phyloP scores from a whole-genome alignment of 2,329 filamentous ascomycete genomes.

The Chrysoporthe austroafricana region DNA sequence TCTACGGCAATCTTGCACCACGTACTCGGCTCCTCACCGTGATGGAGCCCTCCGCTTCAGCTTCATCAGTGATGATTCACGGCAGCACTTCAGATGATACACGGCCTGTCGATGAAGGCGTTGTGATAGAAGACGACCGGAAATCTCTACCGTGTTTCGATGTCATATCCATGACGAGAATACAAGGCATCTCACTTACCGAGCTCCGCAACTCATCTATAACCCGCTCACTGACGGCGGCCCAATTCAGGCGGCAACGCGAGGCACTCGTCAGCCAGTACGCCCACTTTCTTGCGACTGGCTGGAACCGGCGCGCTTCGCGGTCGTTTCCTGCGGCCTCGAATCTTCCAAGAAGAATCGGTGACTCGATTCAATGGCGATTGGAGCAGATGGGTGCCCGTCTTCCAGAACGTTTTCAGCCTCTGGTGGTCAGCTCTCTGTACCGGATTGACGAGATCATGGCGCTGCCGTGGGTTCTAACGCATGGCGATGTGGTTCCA shows the following conservation, averaged over 20 bases:
- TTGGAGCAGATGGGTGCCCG: constrained; percentile 41
- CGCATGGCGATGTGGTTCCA: constrained; percentile 63
- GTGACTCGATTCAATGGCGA: constrained; percentile 45
- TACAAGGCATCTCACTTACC: constrained; percentile 47
- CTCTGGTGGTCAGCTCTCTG: constrained; percentile 35
- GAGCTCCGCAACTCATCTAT: constrained; percentile 34
- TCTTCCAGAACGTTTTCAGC: constrained; percentile 43
- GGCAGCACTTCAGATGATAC: too few relatives aligned
- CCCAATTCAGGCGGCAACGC: constrained; percentile 24
- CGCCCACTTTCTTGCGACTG: constrained; percentile 44
- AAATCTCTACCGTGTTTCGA: constrained; percentile 33
- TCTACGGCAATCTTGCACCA: constrained; percentile 49
- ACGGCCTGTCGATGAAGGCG: constrained; percentile 29
- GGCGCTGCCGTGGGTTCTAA: constrained; percentile 57
- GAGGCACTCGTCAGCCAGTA: constrained; percentile 46
- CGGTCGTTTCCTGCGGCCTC: constrained; percentile 5
- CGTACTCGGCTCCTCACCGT: constrained; percentile 43
- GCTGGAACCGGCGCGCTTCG: constrained; percentile 37
- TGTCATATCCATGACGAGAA: constrained; percentile 47
- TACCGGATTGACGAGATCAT: constrained; percentile 42
- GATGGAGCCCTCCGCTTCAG: constrained; percentile 28
- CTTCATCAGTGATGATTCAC: neutral
- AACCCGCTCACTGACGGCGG: neutral
- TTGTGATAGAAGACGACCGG: constrained; percentile 24
- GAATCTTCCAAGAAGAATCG: constrained; percentile 41